Evolutionary conservation across 495 filamentous ascomycete genomes (phyloP), one percentile per base, ranked within the genome.

Genomic region (Friedmanniomyces simplex): DNA sequence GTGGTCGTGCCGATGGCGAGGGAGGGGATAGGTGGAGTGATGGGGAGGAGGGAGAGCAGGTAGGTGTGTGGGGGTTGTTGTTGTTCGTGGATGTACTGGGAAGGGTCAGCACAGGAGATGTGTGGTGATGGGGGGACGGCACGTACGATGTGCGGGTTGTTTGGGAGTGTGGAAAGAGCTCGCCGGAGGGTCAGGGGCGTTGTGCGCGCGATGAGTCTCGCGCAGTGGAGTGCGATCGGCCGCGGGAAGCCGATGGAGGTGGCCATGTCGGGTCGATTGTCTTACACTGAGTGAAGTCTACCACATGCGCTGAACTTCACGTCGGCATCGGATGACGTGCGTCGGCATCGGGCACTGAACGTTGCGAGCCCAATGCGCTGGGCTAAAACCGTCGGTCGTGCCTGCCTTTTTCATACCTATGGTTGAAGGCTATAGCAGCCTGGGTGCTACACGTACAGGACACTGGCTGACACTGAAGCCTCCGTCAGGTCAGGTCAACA

Each of bases 1-100:
- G 81, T 79, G 0, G 87, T 83, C 21, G 81, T 82, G 57, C 91
- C 93, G 63, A 96, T 84, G 13, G 89, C 81, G 28, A 95, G 74
- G 37, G 76, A 67, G 6, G 76, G 69, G 21, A 74, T 84, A 1
- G 88, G 87, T 1, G 91, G 89, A 12, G 79, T 69, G 12, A 83
- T 85, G n/a, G 84, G 76, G 50, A 96, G 82, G 45, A 89, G 79
- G 37, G 88, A 81, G 37, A 96, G 81, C 55, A 88, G 74, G 67
- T 86, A 71, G 22, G 64, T 67, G 48, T 66, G 65, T 55, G 66
- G 66, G 1, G 72, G 52, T 39, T 66, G 54, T 16, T 78, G 68
- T 55, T 79, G 71, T 1, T 80, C 78, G 63, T 88, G 84, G 24
- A 86, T 76, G 75, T 91, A 91, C 89, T 95, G 22, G 66, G 20